These are phyloP conservation scores for Aspergillus mulundensis DNA, from an alignment of 495 filamentous ascomycete genomes.

Conservation along the genomic window DNA sequence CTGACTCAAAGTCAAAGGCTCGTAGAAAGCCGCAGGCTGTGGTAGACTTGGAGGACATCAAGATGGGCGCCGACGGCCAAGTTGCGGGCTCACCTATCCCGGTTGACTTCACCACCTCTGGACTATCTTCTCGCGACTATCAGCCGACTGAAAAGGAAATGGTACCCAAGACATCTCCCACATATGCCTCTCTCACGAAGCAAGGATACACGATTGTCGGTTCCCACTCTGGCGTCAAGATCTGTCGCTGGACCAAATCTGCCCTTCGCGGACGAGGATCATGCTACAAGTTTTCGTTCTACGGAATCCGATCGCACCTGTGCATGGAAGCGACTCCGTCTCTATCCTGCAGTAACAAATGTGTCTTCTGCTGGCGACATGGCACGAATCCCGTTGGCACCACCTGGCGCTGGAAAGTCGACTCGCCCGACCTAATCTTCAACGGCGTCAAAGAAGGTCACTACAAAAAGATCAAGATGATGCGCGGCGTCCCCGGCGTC, in stretches of 20 bases:
- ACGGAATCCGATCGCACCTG: slow-evolving; percentile 89
- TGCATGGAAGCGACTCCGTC: slow-evolving; percentile 98
- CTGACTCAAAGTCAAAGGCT: slow-evolving; percentile 27
- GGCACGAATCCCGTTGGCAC: slow-evolving; percentile 96
- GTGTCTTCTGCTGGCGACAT: slow-evolving; percentile 98
- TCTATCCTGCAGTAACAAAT: slow-evolving; percentile 94
- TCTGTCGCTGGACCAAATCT: slow-evolving; percentile 97
- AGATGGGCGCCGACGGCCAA: slow-evolving; percentile 45
- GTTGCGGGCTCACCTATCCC: slow-evolving; percentile 52
- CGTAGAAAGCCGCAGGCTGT: slow-evolving; percentile 43
- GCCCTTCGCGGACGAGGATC: slow-evolving; percentile 92
- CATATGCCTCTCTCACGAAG: slow-evolving; percentile 82
- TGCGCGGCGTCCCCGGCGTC: slow-evolving; percentile 89
- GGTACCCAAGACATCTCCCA: slow-evolving; percentile 87
- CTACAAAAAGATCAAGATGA: slow-evolving; percentile 96
- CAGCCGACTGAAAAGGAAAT: slow-evolving; percentile 69
- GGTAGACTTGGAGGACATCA: slow-evolving; percentile 85
- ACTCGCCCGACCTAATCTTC: slow-evolving; percentile 84
- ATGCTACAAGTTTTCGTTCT: slow-evolving; percentile 97
- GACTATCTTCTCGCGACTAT: slow-evolving; percentile 41
- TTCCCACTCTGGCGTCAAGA: slow-evolving; percentile 94
- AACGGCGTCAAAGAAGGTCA: slow-evolving; percentile 84
- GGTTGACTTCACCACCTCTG: slow-evolving; percentile 79
- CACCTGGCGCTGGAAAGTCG: slow-evolving; percentile 92
- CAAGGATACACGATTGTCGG: slow-evolving; percentile 95